phyloP scores from a whole-genome alignment of 192 early-diverging fungal genomes.

The Coemansia sp. region DNA sequence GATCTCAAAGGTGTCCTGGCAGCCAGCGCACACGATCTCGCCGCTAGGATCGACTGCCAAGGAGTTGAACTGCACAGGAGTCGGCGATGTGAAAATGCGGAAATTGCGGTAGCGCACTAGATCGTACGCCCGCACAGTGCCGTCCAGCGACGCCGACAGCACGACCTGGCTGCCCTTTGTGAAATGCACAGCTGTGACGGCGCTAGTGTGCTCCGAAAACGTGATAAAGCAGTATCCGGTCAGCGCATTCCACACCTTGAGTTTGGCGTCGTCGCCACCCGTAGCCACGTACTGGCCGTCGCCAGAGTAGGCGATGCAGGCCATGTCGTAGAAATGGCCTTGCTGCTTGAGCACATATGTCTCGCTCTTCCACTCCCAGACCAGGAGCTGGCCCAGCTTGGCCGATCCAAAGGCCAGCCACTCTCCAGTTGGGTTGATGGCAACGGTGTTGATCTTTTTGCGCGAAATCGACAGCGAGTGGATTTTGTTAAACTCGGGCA shows the following conservation, averaged over 20 bases:
- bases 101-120: slow-evolving; percentile 98
- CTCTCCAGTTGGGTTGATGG: slow-evolving; percentile 89
- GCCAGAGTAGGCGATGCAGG: slow-evolving; percentile 79
- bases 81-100: slow-evolving; percentile 93
- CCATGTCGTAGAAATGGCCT: slow-evolving; percentile 95
- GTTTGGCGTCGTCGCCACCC: slow-evolving; percentile 94
- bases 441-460: slow-evolving; percentile 83
- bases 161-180: slow-evolving; percentile 87
- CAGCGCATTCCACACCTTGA: slow-evolving; percentile 97
- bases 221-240: slow-evolving; percentile 99
- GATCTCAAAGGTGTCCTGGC: slow-evolving; percentile 93
- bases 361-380: slow-evolving; percentile 99
- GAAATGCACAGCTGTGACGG: slow-evolving; percentile 82
- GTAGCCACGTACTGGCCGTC: slow-evolving; percentile 95
- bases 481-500: slow-evolving; percentile 90
- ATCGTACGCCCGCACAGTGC: slow-evolving; percentile 98
- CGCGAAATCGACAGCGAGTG: slow-evolving; percentile 97
- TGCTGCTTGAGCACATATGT: slow-evolving; percentile 99
- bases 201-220: slow-evolving; percentile 86
- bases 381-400: slow-evolving; percentile 89
- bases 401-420: slow-evolving; percentile 97
- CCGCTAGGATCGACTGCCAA: slow-evolving; percentile 95
- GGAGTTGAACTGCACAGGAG: slow-evolving; percentile 90
- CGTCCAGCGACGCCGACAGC: slow-evolving; percentile 93
- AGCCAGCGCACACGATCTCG: slow-evolving; percentile 95